phyloP scores from a whole-genome alignment of 768 basidiomycete species.

The Pulveroboletus sp. region DNA sequence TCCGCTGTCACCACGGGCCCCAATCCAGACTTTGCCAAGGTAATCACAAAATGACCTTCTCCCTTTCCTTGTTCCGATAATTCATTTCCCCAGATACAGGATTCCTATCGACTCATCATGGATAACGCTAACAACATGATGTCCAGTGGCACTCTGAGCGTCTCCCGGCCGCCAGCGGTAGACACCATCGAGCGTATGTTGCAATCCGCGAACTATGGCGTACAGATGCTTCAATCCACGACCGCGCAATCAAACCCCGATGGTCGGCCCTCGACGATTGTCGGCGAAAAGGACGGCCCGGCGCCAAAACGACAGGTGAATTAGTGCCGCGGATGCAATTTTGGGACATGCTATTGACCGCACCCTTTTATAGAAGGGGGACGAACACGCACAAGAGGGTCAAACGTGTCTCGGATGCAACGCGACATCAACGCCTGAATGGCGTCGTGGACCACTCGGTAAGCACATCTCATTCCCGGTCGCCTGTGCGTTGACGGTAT shows the following conservation, averaged over 20 bases:
- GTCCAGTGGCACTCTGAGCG: slow-evolving; percentile 18
- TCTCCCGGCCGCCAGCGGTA: slow-evolving; percentile 22
- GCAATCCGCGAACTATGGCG: slow-evolving; percentile 42
- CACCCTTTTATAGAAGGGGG: slow-evolving; percentile 32
- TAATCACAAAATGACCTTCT: slow-evolving; percentile 13
- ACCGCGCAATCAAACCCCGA: slow-evolving; percentile 28
- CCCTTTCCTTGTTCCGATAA: slow-evolving; percentile 10
- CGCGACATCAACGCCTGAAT: slow-evolving; percentile 85
- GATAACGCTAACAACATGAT: slow-evolving; percentile 36
- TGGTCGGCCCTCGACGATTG: slow-evolving; percentile 19
- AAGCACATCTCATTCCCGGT: slow-evolving; percentile 30
- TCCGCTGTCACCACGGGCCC: slow-evolving; percentile 25
- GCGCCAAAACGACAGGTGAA: slow-evolving; percentile 35
- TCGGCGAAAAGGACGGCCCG: slow-evolving; percentile 30
- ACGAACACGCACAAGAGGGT: slow-evolving; percentile 50
- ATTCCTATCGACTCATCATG: slow-evolving; percentile 44
- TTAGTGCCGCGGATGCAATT: slow-evolving; percentile 24
- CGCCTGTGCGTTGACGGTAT: slow-evolving; percentile 24
- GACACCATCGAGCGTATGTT: slow-evolving; percentile 44
- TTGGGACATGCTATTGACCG: slow-evolving; percentile 31
- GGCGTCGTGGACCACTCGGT: slow-evolving; percentile 84
- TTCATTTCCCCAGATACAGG: slow-evolving; percentile 34
- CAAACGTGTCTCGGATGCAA: slow-evolving; percentile 80
- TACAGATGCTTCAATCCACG: slow-evolving; percentile 31
- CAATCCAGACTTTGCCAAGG: slow-evolving; percentile 44